Evolutionary conservation across 768 basidiomycete species (phyloP), one percentile per base, ranked within the genome.

Genomic region (Mycena epipterygia): DNA sequence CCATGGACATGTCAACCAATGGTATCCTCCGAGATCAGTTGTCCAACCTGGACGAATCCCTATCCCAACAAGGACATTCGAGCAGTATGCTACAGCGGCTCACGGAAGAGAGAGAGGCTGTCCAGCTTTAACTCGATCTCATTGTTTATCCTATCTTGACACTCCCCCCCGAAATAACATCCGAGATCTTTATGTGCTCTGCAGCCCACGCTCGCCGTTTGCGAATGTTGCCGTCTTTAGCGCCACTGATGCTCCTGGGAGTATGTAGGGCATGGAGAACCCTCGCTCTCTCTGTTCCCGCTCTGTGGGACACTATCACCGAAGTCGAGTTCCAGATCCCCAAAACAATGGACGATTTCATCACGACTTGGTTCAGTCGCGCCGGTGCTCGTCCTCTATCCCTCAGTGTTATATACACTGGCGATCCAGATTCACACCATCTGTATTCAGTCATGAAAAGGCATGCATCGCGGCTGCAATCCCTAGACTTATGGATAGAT

Each of bases 361-460:
- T 59, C 30, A 19, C 21, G 42, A 67, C 42, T 29, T 67, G 65
- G 65, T 67, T 67, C 65, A 59, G 65, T 42, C 65, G 57, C 23
- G 56, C 65, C 23, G 65, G 57, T 21, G 19, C 65, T 30, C 65
- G 65, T 23, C 65, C 65, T 13, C 21, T 67, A 19, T 59, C 65
- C 1, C 53, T 67, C 25, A 39, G 27, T 1, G 25, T 67, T 23
- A 41, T 32, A 21, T 58, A 23, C 19, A 2, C 23, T 11, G 25
- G 12, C 25, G 14, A 27, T 27, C 7, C 48, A 25, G 27, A 58
- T 13, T 58, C 56, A 16, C 1, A 25, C 33, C 19, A 11, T 29
- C 30, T 57, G 44, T 13, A 55, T 21, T 55, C 42, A 6, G 25
- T 65, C 55, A 57, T 65, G 33, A 33, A 3, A 35, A 53, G 12